Conservation (phyloP, 2,329 filamentous ascomycete species). For the Calonectria naviculata region DNA sequence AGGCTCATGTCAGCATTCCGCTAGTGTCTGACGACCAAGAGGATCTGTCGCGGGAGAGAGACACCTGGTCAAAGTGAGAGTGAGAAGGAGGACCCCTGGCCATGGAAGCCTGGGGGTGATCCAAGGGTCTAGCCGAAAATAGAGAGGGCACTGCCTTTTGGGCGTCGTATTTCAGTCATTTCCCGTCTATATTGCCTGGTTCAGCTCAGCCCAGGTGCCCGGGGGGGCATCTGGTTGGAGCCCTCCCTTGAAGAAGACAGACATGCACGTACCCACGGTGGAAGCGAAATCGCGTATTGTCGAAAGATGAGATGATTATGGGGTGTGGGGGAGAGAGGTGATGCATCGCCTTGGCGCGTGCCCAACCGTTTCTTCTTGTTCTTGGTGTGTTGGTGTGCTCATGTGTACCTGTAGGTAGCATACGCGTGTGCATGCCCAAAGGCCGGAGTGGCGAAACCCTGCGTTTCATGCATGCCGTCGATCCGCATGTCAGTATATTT, state of each 20-base stretch:
- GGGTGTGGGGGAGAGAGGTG: not conserved
- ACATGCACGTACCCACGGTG: not conserved
- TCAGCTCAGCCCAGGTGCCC: constrained; percentile 1
- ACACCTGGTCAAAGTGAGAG: not conserved
- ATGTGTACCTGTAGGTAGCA: not conserved
- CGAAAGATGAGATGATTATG: not conserved
- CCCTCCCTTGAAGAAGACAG: not conserved
- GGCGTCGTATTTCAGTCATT: constrained; percentile 2
- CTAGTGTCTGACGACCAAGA: not conserved
- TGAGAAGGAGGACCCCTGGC: not conserved
- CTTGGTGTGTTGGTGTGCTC: not conserved
- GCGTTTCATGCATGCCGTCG: constrained; percentile 14
- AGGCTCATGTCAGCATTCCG: constrained; percentile 6
- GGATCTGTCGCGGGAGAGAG: not conserved
- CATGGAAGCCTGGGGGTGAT: not conserved
- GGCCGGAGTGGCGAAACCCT: not conserved
- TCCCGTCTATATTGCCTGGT: not conserved
- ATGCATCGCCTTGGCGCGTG: not conserved
- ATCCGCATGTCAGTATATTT: not conserved
- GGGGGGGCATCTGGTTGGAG: not conserved
- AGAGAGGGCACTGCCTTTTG: not conserved
- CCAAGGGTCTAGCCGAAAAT: constrained; percentile 4
- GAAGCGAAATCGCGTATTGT: not conserved
- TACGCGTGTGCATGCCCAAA: not conserved
- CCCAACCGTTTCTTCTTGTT: not conserved